phyloP scores from a whole-genome alignment of 2,329 filamentous ascomycete species.

The Diplocarpon mali region DNA sequence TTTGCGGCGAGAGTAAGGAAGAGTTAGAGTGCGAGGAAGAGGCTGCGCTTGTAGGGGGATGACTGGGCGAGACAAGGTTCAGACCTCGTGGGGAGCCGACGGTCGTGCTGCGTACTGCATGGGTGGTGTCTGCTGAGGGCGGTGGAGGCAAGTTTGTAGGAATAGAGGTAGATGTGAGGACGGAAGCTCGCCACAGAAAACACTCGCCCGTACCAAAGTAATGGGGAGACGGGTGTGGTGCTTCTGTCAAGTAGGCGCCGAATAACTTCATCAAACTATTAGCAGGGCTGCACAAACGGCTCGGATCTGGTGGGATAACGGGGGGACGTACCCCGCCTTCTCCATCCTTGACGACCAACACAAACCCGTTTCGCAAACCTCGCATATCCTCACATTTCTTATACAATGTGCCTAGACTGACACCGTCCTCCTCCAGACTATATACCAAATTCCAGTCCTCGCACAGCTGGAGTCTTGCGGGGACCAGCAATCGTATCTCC shows the following conservation, averaged over 20 bases:
- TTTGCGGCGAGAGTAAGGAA: conserved; percentile 25
- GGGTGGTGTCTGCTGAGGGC: conserved; percentile 54
- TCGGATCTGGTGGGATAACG: conserved; percentile 15
- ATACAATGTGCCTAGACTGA: conserved; percentile 78
- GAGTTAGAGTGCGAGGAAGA: conserved; percentile 15
- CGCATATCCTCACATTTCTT: conserved; percentile 59
- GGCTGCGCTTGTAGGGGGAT: not conserved
- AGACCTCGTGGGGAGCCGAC: conserved; percentile 27
- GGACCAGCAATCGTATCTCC: conserved; percentile 83
- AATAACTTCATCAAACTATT: conserved; percentile 48
- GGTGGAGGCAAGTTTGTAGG: conserved; percentile 49
- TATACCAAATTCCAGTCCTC: conserved; percentile 83
- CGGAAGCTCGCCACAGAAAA: conserved; percentile 74
- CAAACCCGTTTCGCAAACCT: conserved; percentile 69
- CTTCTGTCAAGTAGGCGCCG: conserved; percentile 86
- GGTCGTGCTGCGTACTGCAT: conserved; percentile 51
- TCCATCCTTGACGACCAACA: conserved; percentile 74
- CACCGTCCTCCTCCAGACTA: conserved; percentile 84
- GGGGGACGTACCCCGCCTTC: conserved; percentile 51
- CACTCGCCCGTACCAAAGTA: conserved; percentile 97
- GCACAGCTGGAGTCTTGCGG: conserved; percentile 73
- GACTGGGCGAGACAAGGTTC: conserved; percentile 13
- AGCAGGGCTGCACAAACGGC: not conserved
- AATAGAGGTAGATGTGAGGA: conserved; percentile 42
- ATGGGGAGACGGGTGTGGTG: conserved; percentile 66